These are phyloP conservation scores for Gastrodia elata DNA, from an alignment of 106 monocot species.

Conservation along the genomic window DNA sequence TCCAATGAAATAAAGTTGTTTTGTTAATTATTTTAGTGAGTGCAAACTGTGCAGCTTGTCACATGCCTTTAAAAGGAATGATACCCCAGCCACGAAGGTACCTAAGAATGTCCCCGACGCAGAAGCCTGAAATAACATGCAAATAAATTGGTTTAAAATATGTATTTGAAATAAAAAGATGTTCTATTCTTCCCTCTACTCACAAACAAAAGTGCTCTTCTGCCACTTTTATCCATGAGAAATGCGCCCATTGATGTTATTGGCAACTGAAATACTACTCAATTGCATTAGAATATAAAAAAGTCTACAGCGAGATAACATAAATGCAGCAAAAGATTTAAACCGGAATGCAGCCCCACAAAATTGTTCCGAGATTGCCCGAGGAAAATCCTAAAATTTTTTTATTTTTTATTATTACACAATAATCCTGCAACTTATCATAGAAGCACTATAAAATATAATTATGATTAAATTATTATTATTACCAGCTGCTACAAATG, in stretches of 20 bases:
- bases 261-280: slow-evolving; percentile 37
- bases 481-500: slow-evolving; percentile 52
- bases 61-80: slow-evolving; percentile 62
- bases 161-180: not conserved
- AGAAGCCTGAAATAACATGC: slow-evolving; percentile 37
- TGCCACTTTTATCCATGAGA: slow-evolving; percentile 78
- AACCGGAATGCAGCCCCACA: slow-evolving; percentile 57
- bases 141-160: not conserved
- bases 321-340: not conserved
- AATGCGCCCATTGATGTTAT: slow-evolving; percentile 48
- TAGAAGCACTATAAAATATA: not conserved
- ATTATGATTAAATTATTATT: not conserved
- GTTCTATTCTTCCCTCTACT: not conserved
- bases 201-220: slow-evolving; percentile 71
- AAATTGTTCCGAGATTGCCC: slow-evolving; percentile 48
- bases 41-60: not conserved
- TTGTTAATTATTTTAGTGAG: too few species aligned
- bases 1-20: not conserved
- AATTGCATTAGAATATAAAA: not conserved
- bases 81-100: slow-evolving; percentile 38
- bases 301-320: not conserved
- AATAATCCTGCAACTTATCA: not conserved
- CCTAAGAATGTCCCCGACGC: slow-evolving; percentile 68
- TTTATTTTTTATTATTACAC: slow-evolving; percentile 6
- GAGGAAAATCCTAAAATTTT: slow-evolving; percentile 43